Evolutionary conservation across 768 basidiomycete species (phyloP).

Genomic region (Lentinula edodes): DNA sequence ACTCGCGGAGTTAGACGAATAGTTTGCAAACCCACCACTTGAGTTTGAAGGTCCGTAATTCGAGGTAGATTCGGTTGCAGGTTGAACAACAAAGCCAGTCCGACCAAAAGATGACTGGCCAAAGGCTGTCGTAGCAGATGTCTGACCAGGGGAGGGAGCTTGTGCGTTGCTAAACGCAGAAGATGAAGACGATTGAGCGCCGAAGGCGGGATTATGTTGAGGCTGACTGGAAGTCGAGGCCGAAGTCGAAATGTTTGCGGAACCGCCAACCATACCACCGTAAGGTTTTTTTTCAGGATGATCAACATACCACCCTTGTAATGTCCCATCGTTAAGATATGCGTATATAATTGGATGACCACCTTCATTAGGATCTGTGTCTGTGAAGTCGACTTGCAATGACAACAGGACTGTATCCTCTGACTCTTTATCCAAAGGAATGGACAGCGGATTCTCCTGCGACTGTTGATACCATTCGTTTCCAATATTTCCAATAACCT

Average conservation of each 20-base stretch:
- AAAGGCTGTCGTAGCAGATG: conserved; percentile 13
- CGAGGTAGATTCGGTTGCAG: neutral
- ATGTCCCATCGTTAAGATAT: conserved; percentile 73
- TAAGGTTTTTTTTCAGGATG: conserved; percentile 50
- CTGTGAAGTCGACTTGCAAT: conserved; percentile 63
- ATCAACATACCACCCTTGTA: conserved; percentile 69
- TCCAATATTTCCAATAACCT: conserved; percentile 35
- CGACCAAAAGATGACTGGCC: conserved; percentile 26
- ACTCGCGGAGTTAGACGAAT: conserved; percentile 13
- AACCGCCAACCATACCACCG: conserved; percentile 41
- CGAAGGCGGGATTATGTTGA: conserved; percentile 15
- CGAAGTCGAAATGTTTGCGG: conserved; percentile 3
- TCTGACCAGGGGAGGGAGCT: conserved; percentile 14
- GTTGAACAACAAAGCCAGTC: conserved; percentile 23
- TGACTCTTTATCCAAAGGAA: conserved; percentile 64
- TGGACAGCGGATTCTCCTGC: conserved; percentile 46
- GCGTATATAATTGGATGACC: conserved; percentile 57
- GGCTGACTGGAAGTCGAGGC: conserved; percentile 27
- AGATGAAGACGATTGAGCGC: conserved; percentile 13
- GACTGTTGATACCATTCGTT: conserved; percentile 44
- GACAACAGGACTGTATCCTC: conserved; percentile 67
- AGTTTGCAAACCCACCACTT: conserved; percentile 18
- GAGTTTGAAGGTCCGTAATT: conserved; percentile 9
- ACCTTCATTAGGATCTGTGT: conserved; percentile 24
- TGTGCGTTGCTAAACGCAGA: conserved; percentile 19